A percentile compares a stretch with the other conserved stretches of the same genome.
Evolutionary conservation across 345 rosid species (phyloP).

Genomic region (Gossypium sturtianum): DNA sequence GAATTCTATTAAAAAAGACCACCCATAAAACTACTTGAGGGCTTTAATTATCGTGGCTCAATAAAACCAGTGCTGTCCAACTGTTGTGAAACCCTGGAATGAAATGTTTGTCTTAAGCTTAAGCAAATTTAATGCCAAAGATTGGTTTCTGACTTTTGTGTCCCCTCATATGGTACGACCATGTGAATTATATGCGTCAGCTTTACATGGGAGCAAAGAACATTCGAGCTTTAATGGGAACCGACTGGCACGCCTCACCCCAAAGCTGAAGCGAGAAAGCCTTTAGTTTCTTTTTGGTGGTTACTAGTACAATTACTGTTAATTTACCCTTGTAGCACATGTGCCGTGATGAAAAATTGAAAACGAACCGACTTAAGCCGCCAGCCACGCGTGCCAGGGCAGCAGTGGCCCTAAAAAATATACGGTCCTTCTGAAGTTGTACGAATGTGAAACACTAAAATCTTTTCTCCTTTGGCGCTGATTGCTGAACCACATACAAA

Average conservation of each 20-base stretch:
- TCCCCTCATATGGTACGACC: neutral
- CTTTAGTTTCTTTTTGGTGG: neutral
- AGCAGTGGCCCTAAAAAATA: neutral
- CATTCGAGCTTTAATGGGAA: slow-evolving; percentile 7
- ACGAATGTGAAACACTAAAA: neutral
- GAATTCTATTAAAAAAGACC: neutral
- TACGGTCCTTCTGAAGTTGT: neutral
- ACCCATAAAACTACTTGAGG: neutral
- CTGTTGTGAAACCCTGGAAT: neutral
- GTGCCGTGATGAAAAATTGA: neutral
- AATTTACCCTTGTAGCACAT: neutral
- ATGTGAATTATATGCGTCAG: neutral
- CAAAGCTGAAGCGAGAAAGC: neutral
- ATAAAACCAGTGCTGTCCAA: slow-evolving; percentile 1
- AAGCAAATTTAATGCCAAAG: neutral
- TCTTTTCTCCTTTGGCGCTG: neutral
- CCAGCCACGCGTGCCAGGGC: slow-evolving; percentile 1
- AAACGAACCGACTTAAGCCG: neutral
- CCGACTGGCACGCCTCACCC: neutral
- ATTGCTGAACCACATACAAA: neutral
- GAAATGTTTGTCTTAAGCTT: slow-evolving; percentile 12
- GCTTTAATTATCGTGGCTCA: neutral
- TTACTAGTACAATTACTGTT: neutral
- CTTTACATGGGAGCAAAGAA: slow-evolving; percentile 5
- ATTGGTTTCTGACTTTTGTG: slow-evolving; percentile 4